A percentile compares a stretch with the other conserved stretches of the same genome.
These are phyloP conservation scores for Agaricus blazei DNA, from an alignment of 768 basidiomycete genomes.

Conservation along the genomic window DNA sequence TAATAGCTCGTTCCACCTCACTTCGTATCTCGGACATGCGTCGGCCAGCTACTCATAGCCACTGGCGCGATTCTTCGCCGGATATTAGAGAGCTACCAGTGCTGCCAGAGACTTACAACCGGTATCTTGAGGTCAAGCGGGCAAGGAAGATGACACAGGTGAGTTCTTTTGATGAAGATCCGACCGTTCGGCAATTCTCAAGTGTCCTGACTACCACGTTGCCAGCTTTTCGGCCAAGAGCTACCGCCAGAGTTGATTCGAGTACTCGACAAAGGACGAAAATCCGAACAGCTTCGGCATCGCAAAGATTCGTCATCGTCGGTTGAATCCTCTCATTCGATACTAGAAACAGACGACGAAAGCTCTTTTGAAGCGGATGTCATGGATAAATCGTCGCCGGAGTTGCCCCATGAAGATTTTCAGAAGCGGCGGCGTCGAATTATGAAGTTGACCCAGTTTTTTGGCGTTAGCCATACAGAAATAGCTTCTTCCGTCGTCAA, in stretches of 20 bases:
- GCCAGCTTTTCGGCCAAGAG: conserved; percentile 46
- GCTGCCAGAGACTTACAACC: conserved; percentile 19
- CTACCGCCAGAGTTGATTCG: conserved; percentile 38
- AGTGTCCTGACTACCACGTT: neutral
- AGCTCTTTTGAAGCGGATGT: neutral
- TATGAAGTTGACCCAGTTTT: conserved; percentile 54
- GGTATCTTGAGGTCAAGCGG: conserved; percentile 36
- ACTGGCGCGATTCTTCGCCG: neutral
- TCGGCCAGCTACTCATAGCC: conserved; percentile 1
- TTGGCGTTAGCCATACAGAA: conserved; percentile 47
- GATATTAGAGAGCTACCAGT: conserved; percentile 5
- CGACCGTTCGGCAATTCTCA: neutral
- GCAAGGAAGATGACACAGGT: conserved; percentile 51
- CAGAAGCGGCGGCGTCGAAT: conserved; percentile 31
- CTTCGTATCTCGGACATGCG: neutral
- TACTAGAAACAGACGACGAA: neutral
- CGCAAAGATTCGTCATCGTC: conserved; percentile 1
- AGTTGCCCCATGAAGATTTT: neutral
- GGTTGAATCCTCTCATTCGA: neutral
- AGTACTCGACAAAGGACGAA: conserved; percentile 5
- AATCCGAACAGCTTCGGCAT: neutral
- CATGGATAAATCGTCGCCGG: neutral
- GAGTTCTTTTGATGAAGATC: neutral
- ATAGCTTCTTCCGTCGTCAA: conserved; percentile 24
- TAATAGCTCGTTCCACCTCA: neutral